Conservation (phyloP, 2,329 filamentous ascomycete genomes). For the Monilinia vaccinii-corymbosi region DNA sequence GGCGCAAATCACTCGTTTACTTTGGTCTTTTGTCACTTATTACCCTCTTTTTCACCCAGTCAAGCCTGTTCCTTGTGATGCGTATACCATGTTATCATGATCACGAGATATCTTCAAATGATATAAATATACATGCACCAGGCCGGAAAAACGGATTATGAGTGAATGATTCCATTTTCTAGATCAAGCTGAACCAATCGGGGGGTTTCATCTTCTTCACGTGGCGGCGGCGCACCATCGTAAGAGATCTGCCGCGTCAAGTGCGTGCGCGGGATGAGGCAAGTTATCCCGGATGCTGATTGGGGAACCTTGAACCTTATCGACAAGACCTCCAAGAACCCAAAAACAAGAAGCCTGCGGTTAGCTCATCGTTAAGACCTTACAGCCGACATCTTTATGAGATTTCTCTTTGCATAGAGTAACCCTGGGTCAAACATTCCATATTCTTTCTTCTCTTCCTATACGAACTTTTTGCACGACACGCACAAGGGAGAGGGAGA, state of each 20-base stretch:
- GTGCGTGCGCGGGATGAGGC: background rate
- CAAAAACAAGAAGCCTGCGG: too few species aligned
- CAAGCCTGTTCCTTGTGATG: background rate
- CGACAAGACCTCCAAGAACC: too few species aligned
- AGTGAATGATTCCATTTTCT: background rate
- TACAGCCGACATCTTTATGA: background rate
- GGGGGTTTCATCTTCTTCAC: background rate
- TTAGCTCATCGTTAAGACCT: too few species aligned
- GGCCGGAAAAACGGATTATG: background rate
- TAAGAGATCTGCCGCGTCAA: background rate
- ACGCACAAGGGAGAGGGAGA: too few species aligned
- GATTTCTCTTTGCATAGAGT: background rate
- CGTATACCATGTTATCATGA: background rate
- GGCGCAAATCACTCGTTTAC: conserved; percentile 24
- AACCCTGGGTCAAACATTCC: background rate
- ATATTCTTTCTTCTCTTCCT: background rate
- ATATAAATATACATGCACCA: background rate
- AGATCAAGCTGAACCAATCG: background rate
- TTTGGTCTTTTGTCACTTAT: background rate
- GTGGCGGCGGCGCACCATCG: too few species aligned
- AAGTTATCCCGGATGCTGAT: background rate
- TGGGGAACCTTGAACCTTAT: background rate
- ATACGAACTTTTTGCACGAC: background rate
- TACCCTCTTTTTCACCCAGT: background rate
- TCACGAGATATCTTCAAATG: background rate